phyloP scores from a whole-genome alignment of 352 stramenopile species.

The Globisporangium mamillatum region DNA sequence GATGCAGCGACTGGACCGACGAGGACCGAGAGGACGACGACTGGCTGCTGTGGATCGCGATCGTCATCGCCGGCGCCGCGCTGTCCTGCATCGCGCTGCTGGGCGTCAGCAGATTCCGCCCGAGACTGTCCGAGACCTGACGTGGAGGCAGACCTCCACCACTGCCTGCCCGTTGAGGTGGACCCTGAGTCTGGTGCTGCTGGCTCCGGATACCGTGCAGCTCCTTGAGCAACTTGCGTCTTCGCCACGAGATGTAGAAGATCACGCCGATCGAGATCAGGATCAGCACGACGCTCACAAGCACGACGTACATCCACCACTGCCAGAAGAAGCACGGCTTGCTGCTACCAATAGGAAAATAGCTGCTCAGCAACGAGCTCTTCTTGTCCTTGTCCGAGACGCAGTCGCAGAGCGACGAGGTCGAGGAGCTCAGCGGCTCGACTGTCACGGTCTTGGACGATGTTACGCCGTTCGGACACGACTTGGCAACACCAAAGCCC shows the following conservation, averaged over 20 bases:
- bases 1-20: background rate
- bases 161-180: background rate
- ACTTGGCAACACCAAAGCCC: conserved; percentile 59
- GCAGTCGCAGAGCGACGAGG: conserved; percentile 63
- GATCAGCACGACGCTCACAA: conserved; percentile 57
- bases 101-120: conserved; percentile 42
- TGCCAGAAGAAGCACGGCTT: conserved; percentile 85
- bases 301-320: conserved; percentile 87
- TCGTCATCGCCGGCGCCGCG: conserved; percentile 20
- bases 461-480: conserved; percentile 69
- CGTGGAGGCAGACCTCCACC: conserved; percentile 10
- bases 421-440: conserved; percentile 26
- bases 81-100: conserved; percentile 18
- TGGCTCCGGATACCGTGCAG: conserved; percentile 35
- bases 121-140: conserved; percentile 41
- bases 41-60: conserved; percentile 12
- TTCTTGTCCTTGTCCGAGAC: conserved; percentile 54
- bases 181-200: conserved; percentile 16
- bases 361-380: conserved; percentile 58
- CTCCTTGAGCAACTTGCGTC: conserved; percentile 44
- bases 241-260: conserved; percentile 51
- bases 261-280: conserved; percentile 45
- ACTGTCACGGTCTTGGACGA: conserved; percentile 68
- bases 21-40: background rate
- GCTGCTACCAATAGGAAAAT: conserved; percentile 46